These are phyloP conservation scores for Phycomyces blakesleeanus DNA, from an alignment of 192 early-diverging fungal genomes.

Conservation along the genomic window DNA sequence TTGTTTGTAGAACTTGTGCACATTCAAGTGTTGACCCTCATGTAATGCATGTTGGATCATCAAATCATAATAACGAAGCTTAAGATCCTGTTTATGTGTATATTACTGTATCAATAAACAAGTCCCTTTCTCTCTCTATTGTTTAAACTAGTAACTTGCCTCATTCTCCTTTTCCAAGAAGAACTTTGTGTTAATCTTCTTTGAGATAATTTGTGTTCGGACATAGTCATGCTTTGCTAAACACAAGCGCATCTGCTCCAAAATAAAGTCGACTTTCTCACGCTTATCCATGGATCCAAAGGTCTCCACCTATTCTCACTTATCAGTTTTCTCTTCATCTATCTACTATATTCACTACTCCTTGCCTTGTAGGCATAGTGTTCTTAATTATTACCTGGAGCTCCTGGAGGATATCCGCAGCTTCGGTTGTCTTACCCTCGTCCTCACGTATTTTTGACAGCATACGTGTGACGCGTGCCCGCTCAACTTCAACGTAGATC, in stretches of 20 bases:
- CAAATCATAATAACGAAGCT: slow-evolving; percentile 93
- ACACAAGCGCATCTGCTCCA: slow-evolving; percentile 97
- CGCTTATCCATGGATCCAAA: slow-evolving; percentile 98
- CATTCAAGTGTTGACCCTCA: slow-evolving; percentile 84
- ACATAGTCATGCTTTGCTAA: slow-evolving; percentile 91
- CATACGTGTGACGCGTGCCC: slow-evolving; percentile 89
- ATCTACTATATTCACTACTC: background rate
- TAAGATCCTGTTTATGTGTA: slow-evolving; percentile 63
- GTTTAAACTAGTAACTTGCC: slow-evolving; percentile 42
- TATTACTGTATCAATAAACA: background rate
- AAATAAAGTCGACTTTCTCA: slow-evolving; percentile 98
- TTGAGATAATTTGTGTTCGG: slow-evolving; percentile 89
- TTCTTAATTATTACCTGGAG: slow-evolving; percentile 61
- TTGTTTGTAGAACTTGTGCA: slow-evolving; percentile 88
- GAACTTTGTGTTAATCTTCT: slow-evolving; percentile 93
- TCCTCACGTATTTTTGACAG: slow-evolving; percentile 86
- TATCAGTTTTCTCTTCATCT: background rate
- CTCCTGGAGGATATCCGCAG: slow-evolving; percentile 94
- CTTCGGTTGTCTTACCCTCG: slow-evolving; percentile 86
- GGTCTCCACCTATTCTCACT: slow-evolving; percentile 76
- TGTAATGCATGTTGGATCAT: slow-evolving; percentile 96
- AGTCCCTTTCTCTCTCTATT: background rate
- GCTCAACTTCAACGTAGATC: slow-evolving; percentile 99
- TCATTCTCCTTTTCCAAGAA: slow-evolving; percentile 80
- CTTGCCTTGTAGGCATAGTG: background rate